These are phyloP conservation scores for Geotrichum citri-aurantii DNA, from an alignment of 1,139 yeast species.

Conservation along the genomic window DNA sequence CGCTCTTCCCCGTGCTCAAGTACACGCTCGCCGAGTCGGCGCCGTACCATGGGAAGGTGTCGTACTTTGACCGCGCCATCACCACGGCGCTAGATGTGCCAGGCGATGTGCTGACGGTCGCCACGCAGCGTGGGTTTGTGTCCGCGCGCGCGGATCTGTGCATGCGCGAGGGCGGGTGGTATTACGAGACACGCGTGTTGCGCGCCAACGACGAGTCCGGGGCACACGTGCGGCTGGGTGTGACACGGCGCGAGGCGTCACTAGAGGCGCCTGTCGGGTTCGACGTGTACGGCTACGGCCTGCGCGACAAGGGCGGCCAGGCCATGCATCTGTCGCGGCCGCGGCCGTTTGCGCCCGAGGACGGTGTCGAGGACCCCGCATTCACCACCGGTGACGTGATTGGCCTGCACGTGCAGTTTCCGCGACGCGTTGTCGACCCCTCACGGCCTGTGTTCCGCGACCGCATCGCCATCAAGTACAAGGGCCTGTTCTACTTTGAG, in stretches of 20 bases:
- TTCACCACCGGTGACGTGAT: constrained; percentile 73
- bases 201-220: constrained; percentile 35
- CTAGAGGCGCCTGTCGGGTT: constrained; percentile 94
- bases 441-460: constrained; percentile 51
- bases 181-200: constrained; percentile 63
- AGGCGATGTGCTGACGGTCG: constrained; percentile 39
- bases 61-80: constrained; percentile 66
- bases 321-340: constrained; percentile 73
- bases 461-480: constrained; percentile 81
- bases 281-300: constrained; percentile 90
- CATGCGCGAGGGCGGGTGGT: constrained; percentile 72
- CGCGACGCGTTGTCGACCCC: constrained; percentile 33
- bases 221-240: constrained; percentile 72
- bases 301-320: constrained; percentile 78
- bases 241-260: constrained; percentile 79
- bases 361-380: constrained; percentile 35
- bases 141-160: constrained; percentile 71
- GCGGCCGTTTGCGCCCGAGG: constrained; percentile 41
- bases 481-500: constrained; percentile 73
- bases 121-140: constrained; percentile 68
- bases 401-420: constrained; percentile 73
- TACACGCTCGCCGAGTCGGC: constrained; percentile 72
- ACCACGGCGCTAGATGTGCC: constrained; percentile 46
- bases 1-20: constrained; percentile 47
- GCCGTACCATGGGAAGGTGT: constrained; percentile 58